These are phyloP conservation scores for Fusarium phyllophilum DNA, from an alignment of 2,329 filamentous ascomycete genomes.

Conservation along the genomic window DNA sequence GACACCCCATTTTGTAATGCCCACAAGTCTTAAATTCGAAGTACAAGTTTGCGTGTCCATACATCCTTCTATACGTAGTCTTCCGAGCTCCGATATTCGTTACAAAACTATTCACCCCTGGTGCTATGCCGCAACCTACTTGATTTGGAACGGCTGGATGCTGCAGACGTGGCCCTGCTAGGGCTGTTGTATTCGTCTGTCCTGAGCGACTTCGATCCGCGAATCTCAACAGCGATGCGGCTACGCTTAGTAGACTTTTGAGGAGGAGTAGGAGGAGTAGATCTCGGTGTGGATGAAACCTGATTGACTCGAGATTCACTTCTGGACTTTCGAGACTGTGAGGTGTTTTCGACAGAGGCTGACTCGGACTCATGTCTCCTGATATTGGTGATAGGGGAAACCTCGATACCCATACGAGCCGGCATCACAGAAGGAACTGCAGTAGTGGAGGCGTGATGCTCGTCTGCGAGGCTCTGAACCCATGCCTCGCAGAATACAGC, in stretches of 20 bases:
- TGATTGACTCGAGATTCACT: conserved; percentile 7
- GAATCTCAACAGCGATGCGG: conserved; percentile 20
- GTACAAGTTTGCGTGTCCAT: not conserved
- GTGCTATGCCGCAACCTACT: conserved; percentile 28
- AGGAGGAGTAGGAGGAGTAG: not conserved
- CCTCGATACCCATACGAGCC: conserved; percentile 17
- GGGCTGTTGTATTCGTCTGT: not conserved
- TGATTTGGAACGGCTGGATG: not conserved
- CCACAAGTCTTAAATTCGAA: not conserved
- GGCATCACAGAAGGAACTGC: not conserved
- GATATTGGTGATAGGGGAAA: conserved; percentile 6
- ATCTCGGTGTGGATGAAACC: not conserved
- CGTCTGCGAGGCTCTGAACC: conserved; percentile 40
- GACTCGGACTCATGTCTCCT: conserved; percentile 12
- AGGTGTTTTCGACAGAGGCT: not conserved
- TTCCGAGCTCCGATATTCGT: not conserved
- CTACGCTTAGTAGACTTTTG: conserved; percentile 3
- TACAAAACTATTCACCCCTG: not conserved
- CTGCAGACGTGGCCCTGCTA: not conserved
- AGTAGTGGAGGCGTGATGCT: not conserved
- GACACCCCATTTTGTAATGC: not conserved
- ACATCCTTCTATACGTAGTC: not conserved
- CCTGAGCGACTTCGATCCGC: conserved; percentile 13
- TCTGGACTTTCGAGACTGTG: conserved; percentile 2
- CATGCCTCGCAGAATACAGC: conserved; percentile 69